These are phyloP conservation scores for Geotrichum histeridarum DNA, from an alignment of 1,139 yeast genomes.

Conservation along the genomic window DNA sequence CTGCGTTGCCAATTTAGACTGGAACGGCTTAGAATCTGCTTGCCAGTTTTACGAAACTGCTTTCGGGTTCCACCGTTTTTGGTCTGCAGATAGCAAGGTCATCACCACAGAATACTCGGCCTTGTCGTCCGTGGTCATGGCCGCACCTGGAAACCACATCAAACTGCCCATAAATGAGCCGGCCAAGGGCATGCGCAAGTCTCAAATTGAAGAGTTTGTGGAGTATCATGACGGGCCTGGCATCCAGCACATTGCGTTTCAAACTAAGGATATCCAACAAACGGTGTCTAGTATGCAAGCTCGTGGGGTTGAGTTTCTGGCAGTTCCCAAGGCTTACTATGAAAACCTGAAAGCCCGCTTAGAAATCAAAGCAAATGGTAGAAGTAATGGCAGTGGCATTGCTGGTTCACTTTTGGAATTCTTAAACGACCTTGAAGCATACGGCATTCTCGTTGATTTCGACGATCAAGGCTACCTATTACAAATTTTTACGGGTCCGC, in stretches of 20 bases:
- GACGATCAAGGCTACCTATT: slow-evolving; percentile 66
- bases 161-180: slow-evolving; percentile 87
- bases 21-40: slow-evolving; percentile 58
- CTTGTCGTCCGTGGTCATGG: slow-evolving; percentile 69
- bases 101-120: slow-evolving; percentile 67
- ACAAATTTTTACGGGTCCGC: slow-evolving; percentile 73
- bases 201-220: slow-evolving; percentile 78
- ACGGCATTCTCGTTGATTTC: slow-evolving; percentile 66
- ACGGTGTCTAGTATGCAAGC: slow-evolving; percentile 51
- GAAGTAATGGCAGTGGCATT: background rate
- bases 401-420: background rate
- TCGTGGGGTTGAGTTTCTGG: slow-evolving; percentile 68
- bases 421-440: slow-evolving; percentile 41
- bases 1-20: slow-evolving; percentile 71
- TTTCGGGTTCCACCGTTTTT: slow-evolving; percentile 69
- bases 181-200: slow-evolving; percentile 56
- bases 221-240: slow-evolving; percentile 77
- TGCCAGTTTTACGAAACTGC: slow-evolving; percentile 56
- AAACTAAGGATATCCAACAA: slow-evolving; percentile 54
- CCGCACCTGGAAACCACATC: slow-evolving; percentile 57
- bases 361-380: background rate
- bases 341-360: slow-evolving; percentile 42
- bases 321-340: slow-evolving; percentile 55
- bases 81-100: slow-evolving; percentile 79
- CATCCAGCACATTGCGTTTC: slow-evolving; percentile 72